A percentile compares a stretch with the other conserved stretches of the same genome.
Evolutionary conservation across 192 early-diverging fungal species (phyloP).

Genomic region (Podila minutissima): DNA sequence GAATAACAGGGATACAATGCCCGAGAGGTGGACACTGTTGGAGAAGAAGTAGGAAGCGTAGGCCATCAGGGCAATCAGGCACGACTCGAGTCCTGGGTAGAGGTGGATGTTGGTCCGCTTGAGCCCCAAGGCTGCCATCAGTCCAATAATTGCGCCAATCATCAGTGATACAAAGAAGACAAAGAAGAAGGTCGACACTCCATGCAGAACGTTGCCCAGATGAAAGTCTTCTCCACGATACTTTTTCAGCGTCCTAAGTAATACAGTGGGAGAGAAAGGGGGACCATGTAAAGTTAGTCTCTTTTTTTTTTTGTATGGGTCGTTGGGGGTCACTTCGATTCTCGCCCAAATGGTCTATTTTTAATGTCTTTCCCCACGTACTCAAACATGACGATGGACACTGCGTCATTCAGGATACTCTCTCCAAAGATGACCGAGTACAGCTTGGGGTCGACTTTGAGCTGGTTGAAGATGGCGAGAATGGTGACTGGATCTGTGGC

Average conservation of each 20-base stretch:
- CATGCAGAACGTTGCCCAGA: constrained; percentile 66
- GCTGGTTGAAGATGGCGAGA: constrained; percentile 92
- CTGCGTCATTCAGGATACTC: constrained; percentile 95
- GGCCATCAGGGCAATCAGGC: constrained; percentile 85
- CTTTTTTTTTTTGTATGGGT: background rate
- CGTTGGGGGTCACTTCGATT: background rate
- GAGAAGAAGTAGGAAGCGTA: constrained; percentile 95
- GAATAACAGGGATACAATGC: constrained; percentile 95
- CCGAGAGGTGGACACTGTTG: constrained; percentile 87
- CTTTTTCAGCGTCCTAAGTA: constrained; percentile 72
- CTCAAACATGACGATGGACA: constrained; percentile 96
- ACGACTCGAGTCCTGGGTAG: constrained; percentile 88
- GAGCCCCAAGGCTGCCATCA: constrained; percentile 83
- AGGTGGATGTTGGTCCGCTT: constrained; percentile 88
- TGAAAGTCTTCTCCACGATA: constrained; percentile 80
- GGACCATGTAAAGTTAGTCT: constrained; percentile 1
- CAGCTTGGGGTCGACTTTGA: constrained; percentile 93
- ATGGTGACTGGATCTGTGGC: constrained; percentile 99
- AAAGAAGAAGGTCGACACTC: constrained; percentile 78
- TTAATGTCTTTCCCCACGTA: constrained; percentile 27
- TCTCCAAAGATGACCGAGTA: constrained; percentile 98
- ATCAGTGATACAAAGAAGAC: constrained; percentile 85
- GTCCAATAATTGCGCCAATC: constrained; percentile 84
- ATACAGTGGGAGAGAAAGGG: background rate
- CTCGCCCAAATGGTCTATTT: background rate